phyloP scores from a whole-genome alignment of 2,329 filamentous ascomycete species.

The Chaetomiaceae sp. region DNA sequence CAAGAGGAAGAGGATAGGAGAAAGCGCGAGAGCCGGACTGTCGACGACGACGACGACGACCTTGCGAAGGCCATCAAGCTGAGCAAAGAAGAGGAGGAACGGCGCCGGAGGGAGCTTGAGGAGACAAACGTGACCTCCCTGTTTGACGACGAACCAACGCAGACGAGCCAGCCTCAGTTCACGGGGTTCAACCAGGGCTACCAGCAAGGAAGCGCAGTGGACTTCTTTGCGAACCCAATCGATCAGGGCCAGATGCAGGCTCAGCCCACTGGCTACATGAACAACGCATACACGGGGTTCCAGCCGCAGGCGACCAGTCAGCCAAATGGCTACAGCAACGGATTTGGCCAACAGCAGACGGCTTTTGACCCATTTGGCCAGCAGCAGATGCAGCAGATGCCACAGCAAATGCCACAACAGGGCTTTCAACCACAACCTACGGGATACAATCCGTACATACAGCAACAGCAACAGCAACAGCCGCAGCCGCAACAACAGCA shows the following conservation, averaged over 20 bases:
- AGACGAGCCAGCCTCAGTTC: conserved; percentile 65
- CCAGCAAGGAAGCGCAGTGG: conserved; percentile 91
- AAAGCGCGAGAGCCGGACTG: conserved; percentile 62
- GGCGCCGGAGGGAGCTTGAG: conserved; percentile 80
- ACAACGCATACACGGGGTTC: conserved; percentile 53
- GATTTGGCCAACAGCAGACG: conserved; percentile 62
- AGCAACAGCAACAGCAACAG: conserved; percentile 44
- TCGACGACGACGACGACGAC: conserved; percentile 71
- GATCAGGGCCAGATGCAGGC: conserved; percentile 72
- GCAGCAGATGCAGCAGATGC: conserved; percentile 40
- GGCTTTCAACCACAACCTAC: conserved; percentile 43
- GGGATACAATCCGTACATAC: conserved; percentile 33
- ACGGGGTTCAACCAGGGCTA: conserved; percentile 97
- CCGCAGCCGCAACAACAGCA: conserved; percentile 38
- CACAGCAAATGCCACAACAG: conserved; percentile 41
- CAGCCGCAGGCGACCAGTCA: conserved; percentile 40
- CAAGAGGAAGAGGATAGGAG: conserved; percentile 87
- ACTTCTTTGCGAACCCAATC: conserved; percentile 95
- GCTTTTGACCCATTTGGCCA: conserved; percentile 65
- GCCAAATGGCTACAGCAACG: conserved; percentile 49
- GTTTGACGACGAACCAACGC: conserved; percentile 74
- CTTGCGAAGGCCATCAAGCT: conserved; percentile 91
- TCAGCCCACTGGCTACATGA: conserved; percentile 72
- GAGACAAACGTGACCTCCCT: conserved; percentile 78
- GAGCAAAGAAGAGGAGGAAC: conserved; percentile 90